Evolutionary conservation across 306 rosid genomes (phyloP).

Genomic region (Gynostemma pentaphyllum): DNA sequence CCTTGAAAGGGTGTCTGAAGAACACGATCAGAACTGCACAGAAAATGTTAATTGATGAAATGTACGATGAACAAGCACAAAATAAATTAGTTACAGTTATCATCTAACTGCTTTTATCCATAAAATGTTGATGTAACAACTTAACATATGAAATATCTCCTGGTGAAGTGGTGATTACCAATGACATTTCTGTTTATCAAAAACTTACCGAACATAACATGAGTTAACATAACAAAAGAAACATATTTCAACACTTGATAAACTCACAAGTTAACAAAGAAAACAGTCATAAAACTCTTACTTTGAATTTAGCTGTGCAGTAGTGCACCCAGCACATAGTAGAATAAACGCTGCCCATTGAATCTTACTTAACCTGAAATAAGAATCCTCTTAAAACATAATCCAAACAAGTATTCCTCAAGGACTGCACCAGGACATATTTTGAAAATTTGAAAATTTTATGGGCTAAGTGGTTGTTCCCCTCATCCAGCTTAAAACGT

Average conservation of each 20-base stretch:
- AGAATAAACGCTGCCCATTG: conserved; percentile 98
- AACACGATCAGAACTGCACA: conserved; percentile 78
- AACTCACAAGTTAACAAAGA: background rate
- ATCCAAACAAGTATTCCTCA: background rate
- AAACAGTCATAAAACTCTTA: conserved; percentile 23
- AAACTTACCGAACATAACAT: background rate
- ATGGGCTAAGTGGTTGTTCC: background rate
- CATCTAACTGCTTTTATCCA: background rate
- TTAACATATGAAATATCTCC: background rate
- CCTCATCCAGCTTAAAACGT: background rate
- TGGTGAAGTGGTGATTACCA: background rate
- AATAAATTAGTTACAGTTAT: background rate
- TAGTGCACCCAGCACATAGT: conserved; percentile 88
- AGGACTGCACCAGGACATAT: background rate
- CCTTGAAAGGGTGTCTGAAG: conserved; percentile 94
- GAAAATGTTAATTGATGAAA: background rate
- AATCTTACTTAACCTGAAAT: conserved; percentile 81
- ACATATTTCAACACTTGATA: background rate
- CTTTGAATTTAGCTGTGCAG: conserved; percentile 85
- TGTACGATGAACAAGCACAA: background rate
- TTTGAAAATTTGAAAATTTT: background rate
- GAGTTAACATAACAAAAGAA: background rate
- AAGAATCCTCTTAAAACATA: conserved; percentile 15
- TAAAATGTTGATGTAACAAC: background rate
- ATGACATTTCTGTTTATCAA: background rate